Evolutionary conservation across 768 basidiomycete genomes (phyloP).

Genomic region (Serendipita sp.): DNA sequence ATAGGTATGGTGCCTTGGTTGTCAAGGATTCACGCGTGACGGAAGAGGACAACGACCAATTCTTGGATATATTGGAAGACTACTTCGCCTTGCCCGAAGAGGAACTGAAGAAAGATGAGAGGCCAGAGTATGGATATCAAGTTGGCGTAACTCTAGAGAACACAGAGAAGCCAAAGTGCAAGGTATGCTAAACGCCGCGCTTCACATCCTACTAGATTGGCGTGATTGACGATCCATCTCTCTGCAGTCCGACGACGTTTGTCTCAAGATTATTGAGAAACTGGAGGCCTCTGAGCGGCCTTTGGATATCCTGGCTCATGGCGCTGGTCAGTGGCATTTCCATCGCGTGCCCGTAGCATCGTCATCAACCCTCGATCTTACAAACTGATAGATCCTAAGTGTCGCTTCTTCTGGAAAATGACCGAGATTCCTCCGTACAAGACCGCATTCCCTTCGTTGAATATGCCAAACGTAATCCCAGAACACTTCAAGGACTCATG

Average conservation of each 20-base stretch:
- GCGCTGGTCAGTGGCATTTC: not conserved
- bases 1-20: conserved; percentile 66
- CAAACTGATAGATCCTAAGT: conserved; percentile 95
- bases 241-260: conserved; percentile 42
- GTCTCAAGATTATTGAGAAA: conserved; percentile 58
- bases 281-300: conserved; percentile 71
- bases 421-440: conserved; percentile 55
- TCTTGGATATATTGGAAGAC: conserved; percentile 84
- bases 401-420: conserved; percentile 88
- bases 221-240: no score
- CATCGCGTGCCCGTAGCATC: no score
- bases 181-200: no score
- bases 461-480: conserved; percentile 74
- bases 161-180: conserved; percentile 83
- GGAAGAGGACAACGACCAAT: conserved; percentile 63
- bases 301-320: conserved; percentile 37
- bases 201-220: no score
- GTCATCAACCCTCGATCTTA: no score
- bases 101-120: conserved; percentile 57
- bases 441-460: conserved; percentile 60
- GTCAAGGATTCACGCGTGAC: conserved; percentile 74
- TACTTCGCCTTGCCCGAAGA: conserved; percentile 67
- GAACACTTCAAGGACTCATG: conserved; percentile 43
- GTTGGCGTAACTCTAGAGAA: conserved; percentile 93
- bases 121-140: conserved; percentile 79